Evolutionary conservation across 1,284 basidiomycete genomes (phyloP).

Genomic region (Tetrapyrgos nigripes): DNA sequence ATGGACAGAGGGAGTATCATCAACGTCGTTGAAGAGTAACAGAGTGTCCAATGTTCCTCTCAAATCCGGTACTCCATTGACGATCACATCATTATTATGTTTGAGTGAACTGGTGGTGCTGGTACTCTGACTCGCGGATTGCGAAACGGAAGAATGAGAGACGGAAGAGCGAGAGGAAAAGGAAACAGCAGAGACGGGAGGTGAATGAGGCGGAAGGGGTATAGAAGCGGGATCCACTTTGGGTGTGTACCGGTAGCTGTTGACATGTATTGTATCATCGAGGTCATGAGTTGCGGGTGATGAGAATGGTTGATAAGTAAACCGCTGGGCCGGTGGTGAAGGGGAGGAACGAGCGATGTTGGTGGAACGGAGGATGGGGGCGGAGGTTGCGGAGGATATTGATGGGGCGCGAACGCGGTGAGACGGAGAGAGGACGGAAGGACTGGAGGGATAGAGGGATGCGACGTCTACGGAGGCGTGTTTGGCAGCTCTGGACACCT

Average conservation of each 20-base stretch:
- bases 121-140: slow-evolving; percentile 34
- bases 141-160: slow-evolving; percentile 56
- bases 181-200: slow-evolving; percentile 71
- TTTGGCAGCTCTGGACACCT: slow-evolving; percentile 55
- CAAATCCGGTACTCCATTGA: slow-evolving; percentile 2
- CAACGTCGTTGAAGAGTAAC: slow-evolving; percentile 31
- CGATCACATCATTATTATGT: not conserved
- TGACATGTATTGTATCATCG: slow-evolving; percentile 28
- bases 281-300: slow-evolving; percentile 30
- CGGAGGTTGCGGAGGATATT: slow-evolving; percentile 51
- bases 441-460: slow-evolving; percentile 29
- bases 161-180: slow-evolving; percentile 73
- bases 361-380: slow-evolving; percentile 62
- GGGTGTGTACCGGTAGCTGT: slow-evolving; percentile 28
- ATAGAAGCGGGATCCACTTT: slow-evolving; percentile 61
- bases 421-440: slow-evolving; percentile 2
- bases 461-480: slow-evolving; percentile 26
- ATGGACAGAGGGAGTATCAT: slow-evolving; percentile 32
- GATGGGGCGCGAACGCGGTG: slow-evolving; percentile 30
- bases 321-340: slow-evolving; percentile 30
- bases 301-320: slow-evolving; percentile 43
- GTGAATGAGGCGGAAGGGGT: slow-evolving; percentile 69
- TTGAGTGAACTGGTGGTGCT: slow-evolving; percentile 12
- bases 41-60: slow-evolving; percentile 30
- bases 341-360: slow-evolving; percentile 42